Conservation (phyloP, 345 rosid genomes). For the Bruguiera sexangula region DNA sequence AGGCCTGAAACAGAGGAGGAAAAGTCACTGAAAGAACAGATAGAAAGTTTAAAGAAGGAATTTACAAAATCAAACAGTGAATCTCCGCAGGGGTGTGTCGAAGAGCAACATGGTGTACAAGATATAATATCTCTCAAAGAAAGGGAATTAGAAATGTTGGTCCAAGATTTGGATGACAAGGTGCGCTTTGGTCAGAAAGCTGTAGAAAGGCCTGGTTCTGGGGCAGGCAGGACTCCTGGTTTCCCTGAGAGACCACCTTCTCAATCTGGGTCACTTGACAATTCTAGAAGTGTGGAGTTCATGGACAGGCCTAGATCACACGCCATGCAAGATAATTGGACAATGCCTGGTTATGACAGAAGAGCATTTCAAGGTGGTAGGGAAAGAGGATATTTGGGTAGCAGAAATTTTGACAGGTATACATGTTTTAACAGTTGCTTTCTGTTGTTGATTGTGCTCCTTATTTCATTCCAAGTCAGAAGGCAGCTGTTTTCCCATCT, state of each 20-base stretch:
- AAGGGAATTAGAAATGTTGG: conserved; percentile 56
- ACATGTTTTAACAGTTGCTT: conserved; percentile 7
- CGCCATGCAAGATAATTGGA: conserved; percentile 29
- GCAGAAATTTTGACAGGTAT: conserved; percentile 72
- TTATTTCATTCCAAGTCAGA: background rate
- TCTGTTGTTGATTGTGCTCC: conserved; percentile 6
- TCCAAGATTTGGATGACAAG: conserved; percentile 70
- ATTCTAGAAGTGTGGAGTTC: conserved; percentile 60
- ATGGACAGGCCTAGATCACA: conserved; percentile 79
- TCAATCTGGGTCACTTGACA: conserved; percentile 71
- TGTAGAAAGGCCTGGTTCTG: conserved; percentile 73
- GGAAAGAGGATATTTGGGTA: conserved; percentile 74
- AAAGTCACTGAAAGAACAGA: conserved; percentile 61
- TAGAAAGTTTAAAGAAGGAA: conserved; percentile 50
- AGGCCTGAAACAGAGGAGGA: conserved; percentile 91
- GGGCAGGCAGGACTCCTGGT: conserved; percentile 57
- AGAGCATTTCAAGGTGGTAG: conserved; percentile 73
- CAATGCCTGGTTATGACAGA: conserved; percentile 35
- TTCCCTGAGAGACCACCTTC: conserved; percentile 79
- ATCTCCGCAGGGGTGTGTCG: conserved; percentile 34
- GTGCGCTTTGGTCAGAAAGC: conserved; percentile 75
- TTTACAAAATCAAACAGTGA: conserved; percentile 34
- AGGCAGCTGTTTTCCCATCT: background rate
- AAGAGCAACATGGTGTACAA: conserved; percentile 29
- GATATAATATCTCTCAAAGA: conserved; percentile 57